Evolutionary conservation across 2,329 filamentous ascomycete species (phyloP).

Genomic region (Cladobotryum mycophilum): DNA sequence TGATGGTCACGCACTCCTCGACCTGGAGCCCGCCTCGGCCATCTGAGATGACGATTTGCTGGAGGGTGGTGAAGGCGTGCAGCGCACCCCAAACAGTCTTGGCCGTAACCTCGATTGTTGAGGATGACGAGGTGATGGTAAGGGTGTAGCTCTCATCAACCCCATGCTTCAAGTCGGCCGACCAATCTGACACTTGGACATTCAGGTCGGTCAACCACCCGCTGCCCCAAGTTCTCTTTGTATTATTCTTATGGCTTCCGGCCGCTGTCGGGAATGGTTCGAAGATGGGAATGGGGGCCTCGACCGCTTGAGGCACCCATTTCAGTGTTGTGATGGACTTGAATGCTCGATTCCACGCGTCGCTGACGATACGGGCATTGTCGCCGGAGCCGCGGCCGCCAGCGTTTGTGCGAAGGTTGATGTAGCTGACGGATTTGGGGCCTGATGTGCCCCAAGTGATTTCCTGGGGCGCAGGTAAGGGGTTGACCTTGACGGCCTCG

Average conservation of each 20-base stretch:
- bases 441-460: slow-evolving; percentile 21
- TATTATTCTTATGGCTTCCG: slow-evolving; percentile 18
- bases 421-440: slow-evolving; percentile 14
- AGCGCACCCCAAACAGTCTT: slow-evolving; percentile 48
- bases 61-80: slow-evolving; percentile 51
- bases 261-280: slow-evolving; percentile 42
- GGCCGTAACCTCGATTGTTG: slow-evolving; percentile 38
- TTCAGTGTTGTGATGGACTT: slow-evolving; percentile 40
- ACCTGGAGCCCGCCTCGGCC: slow-evolving; percentile 38
- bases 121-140: slow-evolving; percentile 32
- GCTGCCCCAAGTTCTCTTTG: slow-evolving; percentile 20
- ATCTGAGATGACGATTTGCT: slow-evolving; percentile 47
- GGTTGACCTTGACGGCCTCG: slow-evolving; percentile 20
- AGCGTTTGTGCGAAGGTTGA: slow-evolving; percentile 15
- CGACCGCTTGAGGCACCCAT: slow-evolving; percentile 48
- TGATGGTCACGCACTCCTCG: slow-evolving; percentile 46
- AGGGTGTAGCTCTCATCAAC: slow-evolving; percentile 53
- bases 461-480: slow-evolving; percentile 21
- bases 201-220: slow-evolving; percentile 35
- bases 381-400: slow-evolving; percentile 7
- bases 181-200: slow-evolving; percentile 37
- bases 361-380: slow-evolving; percentile 27
- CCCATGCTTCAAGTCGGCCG: slow-evolving; percentile 46
- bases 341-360: slow-evolving; percentile 46
- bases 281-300: slow-evolving; percentile 45